Conservation (phyloP, 345 rosid species). For the Salix suchowensis region DNA sequence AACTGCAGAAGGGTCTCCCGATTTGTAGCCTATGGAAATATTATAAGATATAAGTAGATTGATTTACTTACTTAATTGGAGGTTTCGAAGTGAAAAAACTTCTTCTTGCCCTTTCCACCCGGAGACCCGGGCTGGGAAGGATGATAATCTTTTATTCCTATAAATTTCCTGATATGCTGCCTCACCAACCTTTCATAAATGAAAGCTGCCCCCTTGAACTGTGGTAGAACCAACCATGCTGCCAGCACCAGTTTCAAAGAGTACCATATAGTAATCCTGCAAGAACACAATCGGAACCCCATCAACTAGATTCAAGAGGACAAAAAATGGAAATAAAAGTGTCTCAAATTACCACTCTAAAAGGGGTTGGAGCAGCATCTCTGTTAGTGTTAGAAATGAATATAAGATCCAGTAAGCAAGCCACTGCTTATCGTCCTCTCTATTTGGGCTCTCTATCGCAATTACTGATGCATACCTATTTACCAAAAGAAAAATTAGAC, state of each 20-base stretch:
- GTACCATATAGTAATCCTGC: conserved; percentile 84
- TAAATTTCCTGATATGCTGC: conserved; percentile 43
- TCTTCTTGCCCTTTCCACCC: conserved; percentile 24
- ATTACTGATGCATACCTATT: conserved; percentile 67
- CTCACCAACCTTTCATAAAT: conserved; percentile 57
- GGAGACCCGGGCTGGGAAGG: conserved; percentile 6
- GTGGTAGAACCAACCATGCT: conserved; percentile 77
- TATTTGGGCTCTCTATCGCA: conserved; percentile 69
- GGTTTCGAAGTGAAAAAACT: conserved; percentile 24
- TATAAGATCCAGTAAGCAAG: conserved; percentile 91
- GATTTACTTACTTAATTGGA: conserved; percentile 23
- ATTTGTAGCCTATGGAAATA: not conserved
- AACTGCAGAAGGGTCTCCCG: not conserved
- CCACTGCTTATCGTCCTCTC: conserved; percentile 80
- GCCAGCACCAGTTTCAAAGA: conserved; percentile 48
- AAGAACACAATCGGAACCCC: not conserved
- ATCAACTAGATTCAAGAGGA: no score
- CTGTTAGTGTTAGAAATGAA: conserved; percentile 68
- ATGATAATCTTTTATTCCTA: conserved; percentile 6
- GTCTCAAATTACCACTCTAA: conserved; percentile 46
- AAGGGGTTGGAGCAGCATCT: conserved; percentile 63
- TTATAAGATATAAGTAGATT: not conserved
- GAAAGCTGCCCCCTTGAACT: conserved; percentile 72
- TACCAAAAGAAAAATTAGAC: not conserved
- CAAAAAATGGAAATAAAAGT: not conserved